Evolutionary conservation across 78 protist genomes (phyloP), one percentile per base, ranked within the genome.

Genomic region (Dictyostelium purpureum): DNA sequence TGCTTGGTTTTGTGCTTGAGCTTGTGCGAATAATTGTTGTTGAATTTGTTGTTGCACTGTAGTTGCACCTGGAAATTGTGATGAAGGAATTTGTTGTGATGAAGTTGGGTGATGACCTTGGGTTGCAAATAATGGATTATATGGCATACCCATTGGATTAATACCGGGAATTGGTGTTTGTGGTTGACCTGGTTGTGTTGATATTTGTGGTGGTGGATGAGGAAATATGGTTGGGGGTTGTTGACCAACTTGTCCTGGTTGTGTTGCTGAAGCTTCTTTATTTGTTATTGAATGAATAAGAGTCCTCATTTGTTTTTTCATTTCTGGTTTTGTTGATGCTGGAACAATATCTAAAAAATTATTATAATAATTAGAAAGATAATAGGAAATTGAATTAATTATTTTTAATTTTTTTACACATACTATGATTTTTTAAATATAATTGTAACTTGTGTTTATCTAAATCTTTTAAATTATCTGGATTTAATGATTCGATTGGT

Each of bases 271-370:
- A 9, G 61, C 16, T 24, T 49, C 45, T 49, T 71, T 71, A 83
- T 42, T 83, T 19, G 57, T 28, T 31, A 83, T 43, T 26, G 90
- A 56, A 83, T 70, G 90, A 54, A 83, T 83, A 2, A 83, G 49
- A 28, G 90, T 83, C 57, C 80, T 67, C 79, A 83, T 56, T 31
- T 83, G 79, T 83, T 71, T 83, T 57, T 83, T 83, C 90, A 83
- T 83, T 59, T 83, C 90, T 69, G 90, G 90, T 71, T 83, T 83
- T 31, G 90, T 71, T 56, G 24, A 52, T 16, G 71, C 90, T 70
- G 80, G 79, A 40, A 31, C 14, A 24, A 83, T 56, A 24, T 70
- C 90, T 83, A 26, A 16, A 74, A 24, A 33, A 33, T 26, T 54
- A 43, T n/a, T n/a, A n/a, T n/a, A n/a, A n/a, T n/a, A n/a, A n/a